Base-by-base conservation (phyloP, 2,329 filamentous ascomycete genomes). In the Microdochium nivale region DNA sequence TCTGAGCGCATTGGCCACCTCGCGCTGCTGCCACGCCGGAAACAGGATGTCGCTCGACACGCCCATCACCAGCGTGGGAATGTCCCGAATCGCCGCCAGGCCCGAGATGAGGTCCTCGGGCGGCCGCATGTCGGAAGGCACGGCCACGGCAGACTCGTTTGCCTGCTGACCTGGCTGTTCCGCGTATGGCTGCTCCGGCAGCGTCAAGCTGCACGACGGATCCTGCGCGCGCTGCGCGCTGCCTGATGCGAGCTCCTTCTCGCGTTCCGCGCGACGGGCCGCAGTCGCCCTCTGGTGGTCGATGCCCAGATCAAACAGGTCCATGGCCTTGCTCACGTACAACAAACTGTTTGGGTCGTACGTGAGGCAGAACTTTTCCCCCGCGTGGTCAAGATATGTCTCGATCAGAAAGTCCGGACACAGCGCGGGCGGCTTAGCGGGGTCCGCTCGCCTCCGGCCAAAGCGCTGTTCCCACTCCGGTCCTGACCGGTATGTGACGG, bases 261-360 rank as follows among this genome's bases (percentile, higher is more conserved):
- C 71, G 48, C 86, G 83, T 51, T 81, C 75, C 14, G 77, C 73
- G 16, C 91, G 77, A 25, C 90, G 79, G 30, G 73, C 63, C 21
- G 74, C 74, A 2, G 87, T 82, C 21, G 78, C 81, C 3, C 73
- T 68, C 64, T 91, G 88, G 63, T 86, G 84, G 40, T 81, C 78
- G 48, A 75, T 74, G 24, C 94, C 90, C 0, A 99, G 79, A 62
- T 99, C 94, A 67, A 99, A 99, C 13, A 99, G 76, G 65, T 99
- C 94, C 94, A 99, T 99, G 4, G 94, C 94, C 71, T 99, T 99
- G 67, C 90, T 95, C 52, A 99, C 89, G 67, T 99, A 99, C 2
- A 99, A 76, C 37, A 97, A 73, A 63, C 90, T 96, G 70, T 99
- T 99, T 25, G 94, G 84, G 62, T 99, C 94, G 66, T 97, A 97